Base-by-base conservation (phyloP, 2,329 filamentous ascomycete genomes). In the Trichoderma sp. region DNA sequence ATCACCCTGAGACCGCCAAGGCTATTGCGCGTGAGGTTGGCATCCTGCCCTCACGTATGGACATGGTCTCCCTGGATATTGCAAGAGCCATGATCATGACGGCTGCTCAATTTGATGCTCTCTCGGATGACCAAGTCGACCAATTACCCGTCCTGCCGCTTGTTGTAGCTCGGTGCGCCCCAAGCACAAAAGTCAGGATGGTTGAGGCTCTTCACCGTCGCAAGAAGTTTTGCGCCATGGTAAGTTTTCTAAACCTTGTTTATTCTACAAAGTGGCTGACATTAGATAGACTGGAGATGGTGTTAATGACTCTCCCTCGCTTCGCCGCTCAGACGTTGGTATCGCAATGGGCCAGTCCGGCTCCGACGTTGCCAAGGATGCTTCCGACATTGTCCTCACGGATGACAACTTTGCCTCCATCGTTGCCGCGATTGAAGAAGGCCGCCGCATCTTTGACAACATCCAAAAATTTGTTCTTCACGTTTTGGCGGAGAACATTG, bases 321-420 rank as follows among this genome's bases (percentile, higher is more conserved):
- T 63, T 31, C 29, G 27, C 1, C 27, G 27, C 4, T 11, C 59
- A n/a, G 59, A 63, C 11, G 59, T 63, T 11, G 59, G 59, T 3
- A 33, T 63, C 9, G 27, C 59, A n/a, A 63, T 63, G 59, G 59
- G 93, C 93, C 92, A 92, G 92, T 4, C 86, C 88, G 80, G 88
- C 90, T 92, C 90, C 9, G 92, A 94, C 79, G 92, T 94, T 4
- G 92, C 92, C 14, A 94, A 93, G 80, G 91, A 92, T 75, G 92
- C 91, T 1, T 88, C 89, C 0, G 88, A 86, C 62, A 94, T 94
- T 83, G 91, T 94, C 27, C 83, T 94, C 45, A 93, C 91, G 0
- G 91, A 93, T 79, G 92, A 93, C 77, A 93, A 93, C 82, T 94
- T 94, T 78, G 91, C 92, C 2, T 91, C 89, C 5, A 94, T 94